phyloP scores from a whole-genome alignment of 176 grass and related monocot species.

The Rhynchospora pubera region DNA sequence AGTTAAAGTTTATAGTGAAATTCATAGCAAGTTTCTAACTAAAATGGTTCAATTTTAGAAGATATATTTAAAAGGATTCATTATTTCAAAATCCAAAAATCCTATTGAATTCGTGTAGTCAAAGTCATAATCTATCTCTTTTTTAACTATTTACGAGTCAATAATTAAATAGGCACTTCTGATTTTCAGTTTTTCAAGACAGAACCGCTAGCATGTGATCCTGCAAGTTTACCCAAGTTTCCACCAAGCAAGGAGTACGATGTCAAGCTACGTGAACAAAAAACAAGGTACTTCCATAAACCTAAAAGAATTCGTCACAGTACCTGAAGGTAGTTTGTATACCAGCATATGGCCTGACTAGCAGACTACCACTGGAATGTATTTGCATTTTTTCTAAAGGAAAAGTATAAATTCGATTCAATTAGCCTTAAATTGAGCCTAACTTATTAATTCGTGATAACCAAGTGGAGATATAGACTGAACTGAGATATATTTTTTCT shows the following conservation, averaged over 20 bases:
- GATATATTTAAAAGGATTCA: background rate
- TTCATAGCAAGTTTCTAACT: too few species aligned
- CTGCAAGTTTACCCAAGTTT: constrained; percentile 64
- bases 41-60: too few species aligned
- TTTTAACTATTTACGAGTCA: constrained; percentile 14
- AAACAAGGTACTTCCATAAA: constrained; percentile 26
- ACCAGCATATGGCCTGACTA: background rate
- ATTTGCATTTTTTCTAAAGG: background rate
- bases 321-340: background rate
- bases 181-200: constrained; percentile 66
- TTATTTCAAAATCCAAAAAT: background rate
- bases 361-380: constrained; percentile 13
- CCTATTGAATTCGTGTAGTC: background rate
- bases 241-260: constrained; percentile 96
- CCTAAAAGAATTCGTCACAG: background rate
- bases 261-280: constrained; percentile 61
- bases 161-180: background rate
- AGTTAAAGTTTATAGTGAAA: too few species aligned
- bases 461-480: background rate
- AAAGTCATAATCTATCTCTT: background rate
- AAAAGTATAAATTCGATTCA: background rate
- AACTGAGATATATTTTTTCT: background rate
- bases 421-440: background rate
- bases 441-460: background rate
- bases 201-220: constrained; percentile 57